Base-by-base conservation (phyloP, 306 rosid genomes). In the Prunus mongolica region DNA sequence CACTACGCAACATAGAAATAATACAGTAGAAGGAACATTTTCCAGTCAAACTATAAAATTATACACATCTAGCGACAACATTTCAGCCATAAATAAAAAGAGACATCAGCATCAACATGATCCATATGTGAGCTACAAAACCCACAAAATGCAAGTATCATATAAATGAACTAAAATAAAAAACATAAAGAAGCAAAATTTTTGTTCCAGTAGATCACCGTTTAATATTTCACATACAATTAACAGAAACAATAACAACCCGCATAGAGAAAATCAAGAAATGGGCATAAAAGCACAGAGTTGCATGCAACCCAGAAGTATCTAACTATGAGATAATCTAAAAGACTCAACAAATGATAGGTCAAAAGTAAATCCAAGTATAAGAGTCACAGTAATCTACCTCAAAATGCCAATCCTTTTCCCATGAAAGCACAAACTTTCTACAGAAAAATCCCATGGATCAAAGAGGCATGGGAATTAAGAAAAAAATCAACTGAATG, bases 331-430 rank as follows among this genome's bases (percentile, higher is more conserved):
- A 38, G 14, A 72, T 15, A 73, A 60, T 60, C 22, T n/a, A 20
- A 63, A 12, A 73, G 27, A 54, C 65, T 44, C n/a, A 76, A 61
- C 62, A 57, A 72, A 22, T 38, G 45, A 27, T 56, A 22, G 69
- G 46, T 69, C 54, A 72, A 73, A 44, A 47, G 44, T 49, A 54
- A 8, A 67, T 22, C n/a, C 8, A 74, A 78, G 38, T 16, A 63
- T 72, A 76, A 52, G 50, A 70, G 50, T 19, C 54, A 20, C 64
- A 54, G 54, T 64, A 67, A 56, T 55, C 32, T 66, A 79, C 84
- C 83, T 78, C 76, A 83, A 79, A 75, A 76, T 80, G 81, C 46
- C 47, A 22, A 75, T 76, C 68, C 75, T 51, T 73, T 61, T 38
- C 44, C 47, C 54, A 61, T 45, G 41, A 62, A 82, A 79, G 64